Conservation (phyloP, 2,329 filamentous ascomycete genomes). For the Trichoderma asperellum region DNA sequence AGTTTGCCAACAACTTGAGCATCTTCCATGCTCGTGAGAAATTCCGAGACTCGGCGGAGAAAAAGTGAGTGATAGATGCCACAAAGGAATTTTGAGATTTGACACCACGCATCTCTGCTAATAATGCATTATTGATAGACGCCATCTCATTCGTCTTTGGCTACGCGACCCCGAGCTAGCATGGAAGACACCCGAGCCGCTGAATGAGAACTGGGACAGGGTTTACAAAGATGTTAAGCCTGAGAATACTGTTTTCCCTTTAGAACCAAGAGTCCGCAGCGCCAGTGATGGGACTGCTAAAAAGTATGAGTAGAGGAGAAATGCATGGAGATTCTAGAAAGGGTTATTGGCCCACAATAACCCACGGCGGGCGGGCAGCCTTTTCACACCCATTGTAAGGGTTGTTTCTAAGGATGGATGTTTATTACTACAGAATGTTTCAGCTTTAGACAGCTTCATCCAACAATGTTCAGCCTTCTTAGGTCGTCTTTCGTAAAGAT, state of each 20-base stretch:
- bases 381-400: background rate
- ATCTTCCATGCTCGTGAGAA: slow-evolving; percentile 57
- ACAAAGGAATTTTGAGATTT: background rate
- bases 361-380: background rate
- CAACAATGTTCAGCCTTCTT: background rate
- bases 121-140: slow-evolving; percentile 34
- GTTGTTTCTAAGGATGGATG: background rate
- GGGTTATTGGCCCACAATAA: background rate
- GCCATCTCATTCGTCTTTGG: slow-evolving; percentile 56
- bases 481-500: background rate
- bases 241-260: slow-evolving; percentile 58
- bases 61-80: slow-evolving; percentile 45
- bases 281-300: slow-evolving; percentile 4
- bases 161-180: slow-evolving; percentile 53
- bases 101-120: slow-evolving; percentile 29
- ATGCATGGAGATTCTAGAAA: background rate
- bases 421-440: background rate
- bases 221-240: slow-evolving; percentile 57
- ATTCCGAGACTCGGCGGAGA: slow-evolving; percentile 50
- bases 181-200: slow-evolving; percentile 51
- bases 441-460: background rate
- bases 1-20: slow-evolving; percentile 59
- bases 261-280: slow-evolving; percentile 49
- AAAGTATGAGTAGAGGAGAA: background rate
- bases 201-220: slow-evolving; percentile 55